These are phyloP conservation scores for Chlamydomonas schloesseri DNA, from an alignment of 139 green algal genomes.

Conservation along the genomic window DNA sequence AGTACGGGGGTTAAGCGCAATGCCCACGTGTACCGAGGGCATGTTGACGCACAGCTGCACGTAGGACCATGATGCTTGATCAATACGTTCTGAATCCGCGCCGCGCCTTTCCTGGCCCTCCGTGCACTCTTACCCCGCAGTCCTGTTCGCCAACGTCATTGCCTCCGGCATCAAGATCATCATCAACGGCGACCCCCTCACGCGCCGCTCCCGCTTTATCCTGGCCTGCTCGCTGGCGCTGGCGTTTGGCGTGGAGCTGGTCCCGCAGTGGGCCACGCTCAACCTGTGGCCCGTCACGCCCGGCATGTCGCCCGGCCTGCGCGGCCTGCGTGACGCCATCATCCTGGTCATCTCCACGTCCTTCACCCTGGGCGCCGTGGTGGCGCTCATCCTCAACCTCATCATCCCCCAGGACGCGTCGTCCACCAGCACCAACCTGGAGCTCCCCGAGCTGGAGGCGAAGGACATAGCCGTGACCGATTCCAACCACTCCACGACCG, in stretches of 20 bases:
- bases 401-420: conserved; percentile 45
- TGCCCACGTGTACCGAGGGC: too few species aligned
- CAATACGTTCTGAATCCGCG: too few species aligned
- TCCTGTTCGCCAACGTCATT: conserved; percentile 47
- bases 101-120: too few species aligned
- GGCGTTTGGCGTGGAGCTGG: conserved; percentile 65
- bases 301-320: neutral
- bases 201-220: conserved; percentile 75
- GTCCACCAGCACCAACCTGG: neutral
- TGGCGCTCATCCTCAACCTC: conserved; percentile 53
- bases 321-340: conserved; percentile 43
- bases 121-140: too few species aligned
- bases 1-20: too few species aligned
- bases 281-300: conserved; percentile 59
- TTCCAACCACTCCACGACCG: too few species aligned
- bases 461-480: too few species aligned
- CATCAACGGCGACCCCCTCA: conserved; percentile 50
- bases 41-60: too few species aligned
- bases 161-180: conserved; percentile 74
- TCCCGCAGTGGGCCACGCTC: conserved; percentile 57
- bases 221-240: conserved; percentile 60
- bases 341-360: conserved; percentile 44
- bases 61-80: too few species aligned
- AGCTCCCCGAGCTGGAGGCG: too few species aligned
- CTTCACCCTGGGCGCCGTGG: conserved; percentile 52